Base-by-base conservation (phyloP, 2,329 filamentous ascomycete species). In the Sporothrix dimorphospora region DNA sequence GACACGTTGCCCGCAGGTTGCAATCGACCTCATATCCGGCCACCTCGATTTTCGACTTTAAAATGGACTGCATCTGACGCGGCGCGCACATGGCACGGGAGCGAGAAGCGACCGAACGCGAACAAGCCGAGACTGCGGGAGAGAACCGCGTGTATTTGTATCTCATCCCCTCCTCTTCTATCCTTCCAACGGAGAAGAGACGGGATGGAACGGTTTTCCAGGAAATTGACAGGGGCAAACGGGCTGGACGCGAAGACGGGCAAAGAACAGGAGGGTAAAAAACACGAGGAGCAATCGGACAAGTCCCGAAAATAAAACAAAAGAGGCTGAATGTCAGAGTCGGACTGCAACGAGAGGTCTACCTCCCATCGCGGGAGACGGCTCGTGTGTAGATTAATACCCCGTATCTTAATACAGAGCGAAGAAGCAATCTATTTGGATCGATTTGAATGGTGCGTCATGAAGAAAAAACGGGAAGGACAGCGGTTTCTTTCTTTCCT, bases 281-380 rank as follows among this genome's bases (percentile, higher is more conserved):
- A 14, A 63, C 38, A 61, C 30, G 27, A 63, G 57, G 67, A 57
- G 53, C 68, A 70, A 49, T 49, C 61, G 16, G 42, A 34, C 61
- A 49, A n/a, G 40, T 66, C 42, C 65, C 65, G 65, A 67, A 34
- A 67, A 66, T 21, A 47, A 66, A 19, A 45, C 5, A 47, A 45
- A 63, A 63, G 59, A 63, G 40, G 59, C 59, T 45, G 40, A 11
- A 47, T 65, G 24, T n/a, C 19, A 63, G 19, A 42, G 57, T n/a
- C 38, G 5, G 34, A 14, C 11, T n/a, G 40, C n/a, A 12, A 27
- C n/a, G 27, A 27, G n/a, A 24, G 5, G 19, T 12, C 57, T 40
- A 0, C 19, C 9, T 63, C 38, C 57, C 24, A 63, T 16, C n/a
- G n/a, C n/a, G 57, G 34, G 53, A 34, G 34, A 42, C 57, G 57